Base-by-base conservation (phyloP, 106 monocot genomes). In the Alisma plantagoaquatica region DNA sequence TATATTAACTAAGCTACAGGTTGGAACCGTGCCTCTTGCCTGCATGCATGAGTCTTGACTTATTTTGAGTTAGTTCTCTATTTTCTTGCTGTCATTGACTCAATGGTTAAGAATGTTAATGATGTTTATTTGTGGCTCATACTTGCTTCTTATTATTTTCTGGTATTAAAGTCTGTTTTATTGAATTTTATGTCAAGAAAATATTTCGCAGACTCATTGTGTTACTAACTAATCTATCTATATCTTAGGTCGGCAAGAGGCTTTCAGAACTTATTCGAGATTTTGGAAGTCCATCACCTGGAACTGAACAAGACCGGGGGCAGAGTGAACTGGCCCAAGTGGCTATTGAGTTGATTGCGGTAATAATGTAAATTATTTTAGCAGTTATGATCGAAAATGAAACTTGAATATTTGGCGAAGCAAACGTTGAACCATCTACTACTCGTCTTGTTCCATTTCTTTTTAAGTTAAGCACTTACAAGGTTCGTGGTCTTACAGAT, bases 241-340 rank as follows among this genome's bases (percentile, higher is more conserved):
- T 30, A 14, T 3, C 46, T 43, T 56, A 98, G 90, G 98, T 98
- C 0, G 98, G 98, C 16, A 98, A 98, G 71, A 90, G 82, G 57
- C 71, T 98, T 3, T 98, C 98, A 27, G 98, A 98, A 67, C 78
- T 98, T 22, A 98, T 98, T 27, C 78, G 98, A 28, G 98, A 98
- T 56, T 68, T 78, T 4, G 79, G 88, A 27, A 67, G 68, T 44
- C 98, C 84, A 56, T 51, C 82, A 61, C 69, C 76, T 55, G 81
- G 84, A 42, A 46, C 65, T 30, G 98, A 98, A 38, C 78, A 77
- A 49, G 82, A 72, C 2, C 90, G 85, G 66, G 89, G 98, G 98
- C 98, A 90, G 62, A 50, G 67, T 59, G 90, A 98, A 62, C 76
- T 98, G 31, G 66, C 72, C 19, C 89, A 86, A 64, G 98, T 98